These are phyloP conservation scores for Endoconidiophora laricicola DNA, from an alignment of 2,329 filamentous ascomycete genomes.

Conservation along the genomic window DNA sequence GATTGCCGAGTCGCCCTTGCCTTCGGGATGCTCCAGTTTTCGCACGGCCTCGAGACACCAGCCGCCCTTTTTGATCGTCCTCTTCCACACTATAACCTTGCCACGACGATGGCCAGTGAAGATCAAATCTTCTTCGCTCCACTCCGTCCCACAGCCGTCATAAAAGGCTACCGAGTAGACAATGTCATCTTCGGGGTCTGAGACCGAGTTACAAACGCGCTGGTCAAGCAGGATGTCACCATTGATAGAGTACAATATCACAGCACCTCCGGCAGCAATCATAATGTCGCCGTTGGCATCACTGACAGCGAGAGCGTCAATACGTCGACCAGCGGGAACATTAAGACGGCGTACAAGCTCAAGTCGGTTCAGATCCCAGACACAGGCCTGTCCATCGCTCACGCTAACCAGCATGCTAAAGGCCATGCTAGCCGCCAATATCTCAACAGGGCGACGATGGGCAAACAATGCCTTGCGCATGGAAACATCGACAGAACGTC, in stretches of 20 bases:
- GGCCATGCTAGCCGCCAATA: constrained; percentile 69
- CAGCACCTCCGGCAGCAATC: constrained; percentile 58
- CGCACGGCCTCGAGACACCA: constrained; percentile 70
- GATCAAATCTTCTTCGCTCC: constrained; percentile 70
- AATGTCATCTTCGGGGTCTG: constrained; percentile 41
- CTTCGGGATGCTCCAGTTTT: constrained; percentile 63
- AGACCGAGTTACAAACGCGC: constrained; percentile 45
- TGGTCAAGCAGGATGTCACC: constrained; percentile 70
- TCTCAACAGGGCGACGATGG: constrained; percentile 68
- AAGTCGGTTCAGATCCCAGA: constrained; percentile 88
- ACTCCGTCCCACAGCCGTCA: constrained; percentile 78
- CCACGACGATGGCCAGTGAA: constrained; percentile 80
- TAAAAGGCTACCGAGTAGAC: constrained; percentile 81
- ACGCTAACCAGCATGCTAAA: constrained; percentile 80
- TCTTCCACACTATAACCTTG: constrained; percentile 62
- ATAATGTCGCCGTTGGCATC: constrained; percentile 83
- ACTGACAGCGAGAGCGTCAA: constrained; percentile 71
- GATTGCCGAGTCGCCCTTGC: constrained; percentile 47
- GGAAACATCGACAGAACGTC: constrained; percentile 61
- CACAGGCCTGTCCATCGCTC: constrained; percentile 61
- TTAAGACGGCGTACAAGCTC: constrained; percentile 63
- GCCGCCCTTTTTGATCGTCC: constrained; percentile 24
- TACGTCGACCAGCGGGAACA: constrained; percentile 33
- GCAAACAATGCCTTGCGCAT: constrained; percentile 74
- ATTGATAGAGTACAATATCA: constrained; percentile 75